Evolutionary conservation across 1,284 basidiomycete species (phyloP).

Genomic region (Melampsora larici-populina): DNA sequence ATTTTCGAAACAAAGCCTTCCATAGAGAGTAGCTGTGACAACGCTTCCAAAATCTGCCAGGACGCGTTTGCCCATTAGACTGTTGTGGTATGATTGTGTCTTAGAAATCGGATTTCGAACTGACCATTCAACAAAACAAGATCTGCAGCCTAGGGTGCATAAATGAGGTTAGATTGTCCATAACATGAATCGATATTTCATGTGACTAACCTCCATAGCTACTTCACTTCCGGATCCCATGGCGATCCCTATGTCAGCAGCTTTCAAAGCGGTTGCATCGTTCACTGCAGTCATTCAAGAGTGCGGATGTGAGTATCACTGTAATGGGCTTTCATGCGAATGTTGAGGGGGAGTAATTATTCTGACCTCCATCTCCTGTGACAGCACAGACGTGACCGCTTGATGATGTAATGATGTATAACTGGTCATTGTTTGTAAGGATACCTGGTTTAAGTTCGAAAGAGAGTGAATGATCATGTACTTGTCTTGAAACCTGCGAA

Average conservation of each 20-base stretch:
- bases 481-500: slow-evolving; percentile 62
- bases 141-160: slow-evolving; percentile 50
- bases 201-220: slow-evolving; percentile 51
- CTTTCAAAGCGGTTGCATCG: slow-evolving; percentile 62
- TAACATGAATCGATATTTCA: too few species aligned
- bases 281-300: slow-evolving; percentile 66
- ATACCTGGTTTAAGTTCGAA: slow-evolving; percentile 43
- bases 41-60: slow-evolving; percentile 49
- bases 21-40: slow-evolving; percentile 51
- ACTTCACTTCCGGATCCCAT: slow-evolving; percentile 57
- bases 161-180: slow-evolving; percentile 49
- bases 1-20: slow-evolving; percentile 68
- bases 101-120: slow-evolving; percentile 42
- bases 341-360: neutral
- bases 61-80: neutral
- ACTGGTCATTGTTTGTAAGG: slow-evolving; percentile 23
- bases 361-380: neutral
- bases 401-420: neutral
- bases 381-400: neutral
- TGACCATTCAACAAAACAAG: slow-evolving; percentile 45
- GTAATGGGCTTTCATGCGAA: slow-evolving; percentile 33
- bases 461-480: slow-evolving; percentile 48
- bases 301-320: slow-evolving; percentile 54
- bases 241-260: slow-evolving; percentile 58
- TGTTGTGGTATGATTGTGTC: too few species aligned